phyloP scores from a whole-genome alignment of 352 stramenopile genomes.

The Albugo candida region DNA sequence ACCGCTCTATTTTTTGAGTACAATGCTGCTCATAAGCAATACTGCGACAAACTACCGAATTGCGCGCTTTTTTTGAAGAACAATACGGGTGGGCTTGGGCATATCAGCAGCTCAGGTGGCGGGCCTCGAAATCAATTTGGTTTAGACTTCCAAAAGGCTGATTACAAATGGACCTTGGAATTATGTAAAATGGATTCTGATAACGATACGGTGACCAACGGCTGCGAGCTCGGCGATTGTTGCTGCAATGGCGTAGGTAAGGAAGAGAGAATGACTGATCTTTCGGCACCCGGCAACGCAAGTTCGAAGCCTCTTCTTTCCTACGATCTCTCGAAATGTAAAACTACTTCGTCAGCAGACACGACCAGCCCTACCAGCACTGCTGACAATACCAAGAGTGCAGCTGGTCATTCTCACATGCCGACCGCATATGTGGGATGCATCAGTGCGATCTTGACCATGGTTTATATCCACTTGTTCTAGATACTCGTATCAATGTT shows the following conservation, averaged over 20 bases:
- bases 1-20: neutral
- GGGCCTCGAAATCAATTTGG: slow-evolving; percentile 19
- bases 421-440: no score
- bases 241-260: slow-evolving; percentile 19
- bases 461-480: no score
- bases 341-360: no score
- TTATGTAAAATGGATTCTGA: slow-evolving; percentile 31
- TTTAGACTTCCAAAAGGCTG: slow-evolving; percentile 11
- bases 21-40: slow-evolving; percentile 5
- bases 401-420: no score
- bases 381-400: no score
- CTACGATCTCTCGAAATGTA: no score
- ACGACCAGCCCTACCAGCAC: no score
- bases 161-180: slow-evolving; percentile 11
- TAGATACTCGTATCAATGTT: no score
- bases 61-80: slow-evolving; percentile 4
- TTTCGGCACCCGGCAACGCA: no score
- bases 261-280: no score
- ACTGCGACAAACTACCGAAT: slow-evolving; percentile 11
- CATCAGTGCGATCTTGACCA: no score
- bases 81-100: slow-evolving; percentile 12
- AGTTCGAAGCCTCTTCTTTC: no score
- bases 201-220: slow-evolving; percentile 70
- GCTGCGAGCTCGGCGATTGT: slow-evolving; percentile 75
- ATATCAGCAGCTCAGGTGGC: slow-evolving; percentile 4